phyloP scores from a whole-genome alignment of 2,329 filamentous ascomycete genomes.

The Sporothrix variecibatus region DNA sequence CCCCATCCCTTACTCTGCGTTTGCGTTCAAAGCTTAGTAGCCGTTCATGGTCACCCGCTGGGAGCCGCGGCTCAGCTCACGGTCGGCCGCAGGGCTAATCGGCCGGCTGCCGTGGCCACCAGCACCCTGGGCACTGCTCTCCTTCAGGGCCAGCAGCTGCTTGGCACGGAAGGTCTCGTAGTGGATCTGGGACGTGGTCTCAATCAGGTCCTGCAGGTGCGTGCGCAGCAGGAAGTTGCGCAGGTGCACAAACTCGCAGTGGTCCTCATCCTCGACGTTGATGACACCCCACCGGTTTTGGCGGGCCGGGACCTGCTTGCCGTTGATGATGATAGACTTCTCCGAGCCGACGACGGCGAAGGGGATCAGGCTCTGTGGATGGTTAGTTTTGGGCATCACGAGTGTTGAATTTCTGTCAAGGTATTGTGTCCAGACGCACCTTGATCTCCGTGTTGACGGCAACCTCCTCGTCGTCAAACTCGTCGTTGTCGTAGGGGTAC shows the following conservation, averaged over 20 bases:
- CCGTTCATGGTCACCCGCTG: slow-evolving; percentile 99
- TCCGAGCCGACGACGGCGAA: slow-evolving; percentile 98
- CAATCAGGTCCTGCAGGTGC: slow-evolving; percentile 97
- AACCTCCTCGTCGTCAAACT: slow-evolving; percentile 96
- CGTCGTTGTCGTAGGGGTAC: slow-evolving; percentile 99
- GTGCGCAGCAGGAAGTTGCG: slow-evolving; percentile 98
- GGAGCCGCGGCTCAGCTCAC: slow-evolving; percentile 94
- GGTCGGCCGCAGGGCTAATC: slow-evolving; percentile 91
- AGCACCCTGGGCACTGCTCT: slow-evolving; percentile 81
- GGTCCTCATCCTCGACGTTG: slow-evolving; percentile 98
- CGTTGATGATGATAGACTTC: slow-evolving; percentile 95
- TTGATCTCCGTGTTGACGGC: slow-evolving; percentile 94
- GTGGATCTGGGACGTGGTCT: slow-evolving; percentile 99
- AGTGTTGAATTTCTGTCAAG: not conserved
- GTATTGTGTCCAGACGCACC: slow-evolving; percentile 53
- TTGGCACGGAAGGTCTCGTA: slow-evolving; percentile 99
- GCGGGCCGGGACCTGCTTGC: slow-evolving; percentile 94
- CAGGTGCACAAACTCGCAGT: slow-evolving; percentile 99
- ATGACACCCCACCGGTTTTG: slow-evolving; percentile 99
- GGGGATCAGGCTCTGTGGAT: slow-evolving; percentile 79
- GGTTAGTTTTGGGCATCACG: not conserved
- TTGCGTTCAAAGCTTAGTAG: slow-evolving; percentile 62
- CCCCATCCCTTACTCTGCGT: slow-evolving; percentile 17
- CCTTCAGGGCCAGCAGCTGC: slow-evolving; percentile 96
- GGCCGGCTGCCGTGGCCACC: slow-evolving; percentile 75